Base-by-base conservation (phyloP, 345 rosid species). In the Laguncularia racemosa region DNA sequence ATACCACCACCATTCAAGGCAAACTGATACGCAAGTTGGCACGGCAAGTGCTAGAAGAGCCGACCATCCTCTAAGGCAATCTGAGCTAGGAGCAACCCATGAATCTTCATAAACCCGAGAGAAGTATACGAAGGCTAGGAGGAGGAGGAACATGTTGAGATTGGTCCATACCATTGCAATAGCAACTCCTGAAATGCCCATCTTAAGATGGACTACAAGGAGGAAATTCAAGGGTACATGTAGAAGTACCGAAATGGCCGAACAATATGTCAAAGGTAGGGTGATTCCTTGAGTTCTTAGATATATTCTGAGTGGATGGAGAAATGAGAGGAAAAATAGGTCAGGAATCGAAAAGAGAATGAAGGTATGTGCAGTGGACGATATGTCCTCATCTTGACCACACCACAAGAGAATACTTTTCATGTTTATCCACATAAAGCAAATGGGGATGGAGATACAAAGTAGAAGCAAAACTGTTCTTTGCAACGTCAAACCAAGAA, bases 1-100 rank as follows among this genome's bases (percentile, higher is more conserved):
- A 19, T 93, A 93, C 99, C 99, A 93, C 99, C 99, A 93, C 97
- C 99, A 93, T 57, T 93, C 99, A 20, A 93, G 84, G 65, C 99
- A 93, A 26, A 93, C 99, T 0, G 99, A 93, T 44, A 75, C 74
- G 56, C 99, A 93, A 50, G 85, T 93, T 7, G 99, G 99, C 50
- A 93, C 72, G 0, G 99, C 89, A 1, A 93, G 84, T 4, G 85
- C 75, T n/a, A 93, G 84, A 61, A 93, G 71, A 48, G 96, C 74
- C 0, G 95, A 85, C 99, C 99, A 93, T 20, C 95, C 97, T 59
- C 70, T 71, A 1, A 93, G 69, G 62, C 95, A 81, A 64, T 93
- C 90, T 44, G 71, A 46, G 75, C 90, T 79, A 7, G 90, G 90
- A 62, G 83, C 46, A 33, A 89, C 95, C 99, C 96, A 89, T 1